phyloP scores from a whole-genome alignment of 2,329 filamentous ascomycete species.

The Torrubiella hemipterigena region DNA sequence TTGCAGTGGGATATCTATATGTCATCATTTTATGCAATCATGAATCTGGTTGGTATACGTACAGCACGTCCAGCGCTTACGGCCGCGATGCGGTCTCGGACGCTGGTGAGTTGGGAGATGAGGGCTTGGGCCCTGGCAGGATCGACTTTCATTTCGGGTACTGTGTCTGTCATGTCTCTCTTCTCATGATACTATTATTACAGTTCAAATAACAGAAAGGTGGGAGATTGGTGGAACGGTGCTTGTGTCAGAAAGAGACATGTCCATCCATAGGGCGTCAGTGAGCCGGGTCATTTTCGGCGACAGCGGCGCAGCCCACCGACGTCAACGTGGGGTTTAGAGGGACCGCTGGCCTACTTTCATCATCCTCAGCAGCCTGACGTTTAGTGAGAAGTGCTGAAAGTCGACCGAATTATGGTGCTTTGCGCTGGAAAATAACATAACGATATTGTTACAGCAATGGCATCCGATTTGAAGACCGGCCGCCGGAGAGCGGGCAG shows the following conservation, averaged over 20 bases:
- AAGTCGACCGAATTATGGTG: not conserved
- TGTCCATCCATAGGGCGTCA: too few relatives aligned
- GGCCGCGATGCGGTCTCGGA: conserved; percentile 44
- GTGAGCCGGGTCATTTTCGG: too few relatives aligned
- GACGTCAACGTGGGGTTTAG: too few relatives aligned
- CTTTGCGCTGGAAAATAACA: not conserved
- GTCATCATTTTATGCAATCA: conserved; percentile 1
- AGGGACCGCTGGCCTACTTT: too few relatives aligned
- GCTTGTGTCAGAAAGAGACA: too few relatives aligned
- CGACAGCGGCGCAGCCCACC: too few relatives aligned
- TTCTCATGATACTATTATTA: conserved; percentile 1
- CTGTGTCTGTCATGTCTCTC: conserved; percentile 27
- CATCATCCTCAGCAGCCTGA: too few relatives aligned
- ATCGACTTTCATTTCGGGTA: conserved; percentile 48
- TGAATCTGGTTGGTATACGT: conserved; percentile 15
- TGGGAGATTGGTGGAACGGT: too few relatives aligned
- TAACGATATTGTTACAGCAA: too few relatives aligned
- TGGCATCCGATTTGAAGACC: conserved; percentile 18
- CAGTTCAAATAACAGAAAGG: too few relatives aligned
- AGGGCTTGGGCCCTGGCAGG: conserved; percentile 50
- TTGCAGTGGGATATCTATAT: not conserved
- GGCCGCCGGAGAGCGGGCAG: conserved; percentile 36
- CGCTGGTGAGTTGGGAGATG: conserved; percentile 46
- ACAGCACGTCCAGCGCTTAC: conserved; percentile 43
- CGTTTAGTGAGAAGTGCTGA: not conserved